phyloP scores from a whole-genome alignment of 1,284 basidiomycete species.

The Irpex lacteus region DNA sequence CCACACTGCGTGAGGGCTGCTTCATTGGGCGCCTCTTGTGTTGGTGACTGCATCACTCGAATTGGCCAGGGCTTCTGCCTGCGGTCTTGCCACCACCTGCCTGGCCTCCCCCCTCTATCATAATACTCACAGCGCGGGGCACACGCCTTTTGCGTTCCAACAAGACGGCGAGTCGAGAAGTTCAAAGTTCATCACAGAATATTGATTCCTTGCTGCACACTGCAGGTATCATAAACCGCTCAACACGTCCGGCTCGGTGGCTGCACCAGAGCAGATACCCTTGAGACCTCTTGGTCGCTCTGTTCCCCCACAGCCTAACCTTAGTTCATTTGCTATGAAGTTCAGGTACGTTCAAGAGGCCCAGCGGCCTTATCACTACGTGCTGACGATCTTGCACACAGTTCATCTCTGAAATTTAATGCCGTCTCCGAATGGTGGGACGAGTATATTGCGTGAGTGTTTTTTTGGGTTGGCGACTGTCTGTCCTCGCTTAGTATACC shows the following conservation, averaged over 20 bases:
- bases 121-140: background rate
- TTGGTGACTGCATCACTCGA: background rate
- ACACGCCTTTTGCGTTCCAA: background rate
- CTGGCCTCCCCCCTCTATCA: background rate
- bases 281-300: conserved; percentile 24
- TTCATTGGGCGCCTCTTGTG: background rate
- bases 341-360: conserved; percentile 41
- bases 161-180: background rate
- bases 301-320: conserved; percentile 14
- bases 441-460: conserved; percentile 80
- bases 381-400: conserved; percentile 20
- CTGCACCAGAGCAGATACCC: conserved; percentile 24
- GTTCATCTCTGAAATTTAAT: conserved; percentile 87
- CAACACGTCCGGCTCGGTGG: background rate
- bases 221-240: background rate
- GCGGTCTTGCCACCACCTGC: background rate
- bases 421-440: conserved; percentile 95
- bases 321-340: conserved; percentile 48
- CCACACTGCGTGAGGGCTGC: background rate
- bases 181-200: background rate
- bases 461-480: background rate
- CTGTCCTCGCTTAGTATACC: background rate
- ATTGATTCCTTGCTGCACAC: background rate
- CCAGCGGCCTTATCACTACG: background rate
- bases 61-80: background rate